A percentile compares a stretch with the other conserved stretches of the same genome.
Evolutionary conservation across 2,329 filamentous ascomycete genomes (phyloP).

Genomic region (Calonectria crousiana): DNA sequence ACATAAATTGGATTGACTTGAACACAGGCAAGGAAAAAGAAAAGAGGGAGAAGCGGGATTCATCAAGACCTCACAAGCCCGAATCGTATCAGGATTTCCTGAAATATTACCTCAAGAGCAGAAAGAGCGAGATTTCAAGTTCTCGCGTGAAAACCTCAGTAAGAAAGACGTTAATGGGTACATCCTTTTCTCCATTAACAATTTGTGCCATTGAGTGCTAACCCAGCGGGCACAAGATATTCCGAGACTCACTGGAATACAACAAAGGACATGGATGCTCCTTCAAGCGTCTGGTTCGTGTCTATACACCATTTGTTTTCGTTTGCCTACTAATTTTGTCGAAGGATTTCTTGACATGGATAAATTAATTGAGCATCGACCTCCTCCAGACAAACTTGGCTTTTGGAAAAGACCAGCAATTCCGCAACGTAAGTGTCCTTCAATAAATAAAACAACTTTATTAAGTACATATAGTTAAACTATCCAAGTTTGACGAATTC

Average conservation of each 20-base stretch:
- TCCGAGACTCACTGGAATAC: neutral
- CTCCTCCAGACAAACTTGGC: neutral
- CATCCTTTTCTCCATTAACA: no score
- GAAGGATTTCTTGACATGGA: neutral
- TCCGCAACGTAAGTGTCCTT: neutral
- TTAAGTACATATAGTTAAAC: neutral
- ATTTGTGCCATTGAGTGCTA: neutral
- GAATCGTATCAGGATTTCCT: neutral
- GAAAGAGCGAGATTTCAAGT: neutral
- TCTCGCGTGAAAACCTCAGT: neutral
- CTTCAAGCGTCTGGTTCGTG: neutral
- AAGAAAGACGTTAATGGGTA: neutral
- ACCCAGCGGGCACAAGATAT: neutral
- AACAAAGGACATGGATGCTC: neutral
- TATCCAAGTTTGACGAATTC: neutral
- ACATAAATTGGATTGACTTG: neutral
- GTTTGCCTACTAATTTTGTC: neutral
- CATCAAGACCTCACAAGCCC: neutral
- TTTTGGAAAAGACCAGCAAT: constrained; percentile 2
- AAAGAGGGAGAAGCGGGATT: neutral
- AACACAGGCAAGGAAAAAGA: neutral
- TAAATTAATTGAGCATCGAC: neutral
- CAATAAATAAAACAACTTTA: neutral
- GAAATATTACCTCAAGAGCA: neutral
- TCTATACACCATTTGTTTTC: no score